These are phyloP conservation scores for Podospora sp. DNA, from an alignment of 495 filamentous ascomycete species.

Conservation along the genomic window DNA sequence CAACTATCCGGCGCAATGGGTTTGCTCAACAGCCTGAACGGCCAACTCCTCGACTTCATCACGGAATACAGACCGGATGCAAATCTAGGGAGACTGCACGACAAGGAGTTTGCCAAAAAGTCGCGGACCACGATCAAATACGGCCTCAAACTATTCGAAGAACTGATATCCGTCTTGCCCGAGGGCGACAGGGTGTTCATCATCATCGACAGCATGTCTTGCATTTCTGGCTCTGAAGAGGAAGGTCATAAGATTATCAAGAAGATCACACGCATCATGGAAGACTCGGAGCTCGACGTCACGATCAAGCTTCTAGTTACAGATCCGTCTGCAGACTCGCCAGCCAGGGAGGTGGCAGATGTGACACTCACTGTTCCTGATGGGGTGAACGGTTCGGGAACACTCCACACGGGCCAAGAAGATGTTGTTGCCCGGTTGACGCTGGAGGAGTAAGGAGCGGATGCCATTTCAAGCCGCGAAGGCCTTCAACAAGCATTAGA, in stretches of 20 bases:
- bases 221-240: slow-evolving; percentile 1
- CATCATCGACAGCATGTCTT: slow-evolving; percentile 20
- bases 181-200: slow-evolving; percentile 17
- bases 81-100: neutral
- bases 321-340: neutral
- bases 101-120: neutral
- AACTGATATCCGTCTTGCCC: slow-evolving; percentile 15
- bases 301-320: slow-evolving; percentile 22
- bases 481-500: too few relatives aligned
- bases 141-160: slow-evolving; percentile 5
- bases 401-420: too few relatives aligned
- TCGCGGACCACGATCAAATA: slow-evolving; percentile 1
- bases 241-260: slow-evolving; percentile 5
- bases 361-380: neutral
- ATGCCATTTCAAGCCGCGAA: too few relatives aligned
- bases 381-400: neutral
- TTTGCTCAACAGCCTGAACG: slow-evolving; percentile 23
- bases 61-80: neutral
- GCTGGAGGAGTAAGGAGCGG: too few relatives aligned
- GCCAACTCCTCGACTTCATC: slow-evolving; percentile 19
- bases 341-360: neutral
- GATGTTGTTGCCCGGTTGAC: too few relatives aligned
- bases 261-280: neutral
- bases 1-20: slow-evolving; percentile 9
- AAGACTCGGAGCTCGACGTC: neutral